Percentiles rank a stretch among this genome's conserved stretches.
Conservation (phyloP, 306 rosid genomes). For the Prunus fruticosa region DNA sequence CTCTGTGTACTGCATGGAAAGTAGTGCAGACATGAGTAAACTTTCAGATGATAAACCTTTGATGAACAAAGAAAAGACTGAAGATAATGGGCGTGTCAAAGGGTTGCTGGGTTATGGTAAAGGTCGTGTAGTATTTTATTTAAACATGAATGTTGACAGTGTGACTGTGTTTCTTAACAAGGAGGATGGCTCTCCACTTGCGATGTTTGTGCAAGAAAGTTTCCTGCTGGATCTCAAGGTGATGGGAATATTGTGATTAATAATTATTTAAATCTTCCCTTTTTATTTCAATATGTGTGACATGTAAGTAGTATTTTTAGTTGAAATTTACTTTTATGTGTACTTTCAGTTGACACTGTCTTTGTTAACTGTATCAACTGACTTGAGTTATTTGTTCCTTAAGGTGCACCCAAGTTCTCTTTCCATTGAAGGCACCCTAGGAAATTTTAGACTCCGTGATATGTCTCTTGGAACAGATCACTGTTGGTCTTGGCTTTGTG, state of each 20-base stretch:
- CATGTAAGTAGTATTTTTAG: background rate
- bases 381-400: slow-evolving; percentile 18
- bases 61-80: slow-evolving; percentile 56
- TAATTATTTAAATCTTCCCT: background rate
- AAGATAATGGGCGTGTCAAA: slow-evolving; percentile 65
- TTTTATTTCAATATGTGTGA: background rate
- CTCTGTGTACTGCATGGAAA: slow-evolving; percentile 37
- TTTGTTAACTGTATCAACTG: slow-evolving; percentile 7
- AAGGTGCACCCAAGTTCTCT: slow-evolving; percentile 94
- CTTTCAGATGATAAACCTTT: slow-evolving; percentile 41
- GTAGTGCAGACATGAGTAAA: slow-evolving; percentile 24
- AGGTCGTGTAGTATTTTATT: slow-evolving; percentile 76
- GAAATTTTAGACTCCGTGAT: slow-evolving; percentile 90
- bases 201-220: slow-evolving; percentile 85
- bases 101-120: slow-evolving; percentile 90
- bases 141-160: slow-evolving; percentile 86
- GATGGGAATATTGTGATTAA: slow-evolving; percentile 14
- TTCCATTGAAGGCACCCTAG: slow-evolving; percentile 85
- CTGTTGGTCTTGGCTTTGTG: slow-evolving; percentile 97
- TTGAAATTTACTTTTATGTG: background rate
- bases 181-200: slow-evolving; percentile 94
- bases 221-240: slow-evolving; percentile 89
- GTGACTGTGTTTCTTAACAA: slow-evolving; percentile 85
- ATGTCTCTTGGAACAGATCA: slow-evolving; percentile 69
- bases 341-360: slow-evolving; percentile 1